Evolutionary conservation across 768 basidiomycete species (phyloP), one percentile per base, ranked within the genome.

Genomic region (Hydnum rufescens): DNA sequence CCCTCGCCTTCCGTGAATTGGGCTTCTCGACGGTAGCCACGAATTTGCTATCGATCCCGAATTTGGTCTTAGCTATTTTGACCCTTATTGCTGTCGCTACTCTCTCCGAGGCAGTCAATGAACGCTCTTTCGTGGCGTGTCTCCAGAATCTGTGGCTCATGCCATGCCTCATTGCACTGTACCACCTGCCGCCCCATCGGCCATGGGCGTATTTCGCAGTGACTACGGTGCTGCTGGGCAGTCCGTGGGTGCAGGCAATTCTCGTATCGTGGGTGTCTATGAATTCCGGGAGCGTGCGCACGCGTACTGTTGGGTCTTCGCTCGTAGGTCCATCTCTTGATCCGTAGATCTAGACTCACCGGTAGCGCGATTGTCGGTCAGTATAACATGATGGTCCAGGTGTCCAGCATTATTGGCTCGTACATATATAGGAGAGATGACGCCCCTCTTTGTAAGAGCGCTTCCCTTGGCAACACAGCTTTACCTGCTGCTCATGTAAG

Each of bases 11-110:
- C n/a, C n/a, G n/a, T n/a, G n/a, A n/a, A n/a, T n/a, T 81, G 2
- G 78, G 79, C 16, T 83, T 78, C 64, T 69, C 64, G 49, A 81
- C 79, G 0, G 75, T 74, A 1, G 63, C 77, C 57, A 70, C 77
- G 6, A 81, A 77, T 57, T 67, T 82, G 23, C 69, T 82, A 25
- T 70, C 70, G 46, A 72, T 82, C 32, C 80, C 80, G 0, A 74
- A 74, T 1, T 70, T 69, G 4, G 66, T 77, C 4, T 63, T 69
- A 0, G 72, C 71, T 4, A 75, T 77, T 42, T 53, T 63, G 46
- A 53, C 49, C 22, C 28, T 43, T 23, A 19, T 30, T 19, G 32
- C 56, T 59, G 58, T 74, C 16, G 68, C 74, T 16, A 75, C 71
- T 58, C 60, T 76, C 36, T 72, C 74, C 57, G 76, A 79, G 60